phyloP scores from a whole-genome alignment of 768 basidiomycete species.

The Clathrus columnatus region DNA sequence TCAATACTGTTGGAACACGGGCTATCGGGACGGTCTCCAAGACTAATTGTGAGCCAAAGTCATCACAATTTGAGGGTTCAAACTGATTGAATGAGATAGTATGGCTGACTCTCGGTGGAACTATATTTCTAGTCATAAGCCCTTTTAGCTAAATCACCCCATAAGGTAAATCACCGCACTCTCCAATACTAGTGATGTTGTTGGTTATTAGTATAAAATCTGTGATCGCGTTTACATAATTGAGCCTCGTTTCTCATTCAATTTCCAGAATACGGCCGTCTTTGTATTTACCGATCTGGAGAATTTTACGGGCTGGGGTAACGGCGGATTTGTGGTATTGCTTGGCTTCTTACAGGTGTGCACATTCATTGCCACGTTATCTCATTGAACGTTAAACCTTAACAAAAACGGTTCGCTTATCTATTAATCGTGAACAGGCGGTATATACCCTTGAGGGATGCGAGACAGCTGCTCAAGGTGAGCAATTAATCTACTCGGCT shows the following conservation, averaged over 20 bases:
- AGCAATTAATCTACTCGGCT: neutral
- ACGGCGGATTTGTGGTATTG: conserved; percentile 46
- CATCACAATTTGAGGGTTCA: neutral
- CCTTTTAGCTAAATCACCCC: conserved; percentile 46
- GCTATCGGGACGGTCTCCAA: conserved; percentile 33
- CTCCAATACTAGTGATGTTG: neutral
- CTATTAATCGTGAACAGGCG: conserved; percentile 23
- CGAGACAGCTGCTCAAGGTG: conserved; percentile 50
- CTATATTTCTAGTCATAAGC: conserved; percentile 48
- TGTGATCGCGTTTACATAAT: too few species aligned
- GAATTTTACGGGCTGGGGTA: conserved; percentile 50
- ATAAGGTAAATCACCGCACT: conserved; percentile 29
- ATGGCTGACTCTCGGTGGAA: conserved; percentile 56
- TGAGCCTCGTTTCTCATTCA: neutral
- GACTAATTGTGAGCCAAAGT: neutral
- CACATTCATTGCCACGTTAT: neutral
- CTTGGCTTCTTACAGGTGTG: conserved; percentile 45
- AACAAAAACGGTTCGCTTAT: neutral
- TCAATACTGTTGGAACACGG: conserved; percentile 50
- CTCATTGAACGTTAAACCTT: neutral
- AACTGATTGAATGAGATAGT: conserved; percentile 17
- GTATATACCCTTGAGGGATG: conserved; percentile 56
- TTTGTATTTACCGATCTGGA: conserved; percentile 52
- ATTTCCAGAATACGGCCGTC: conserved; percentile 36
- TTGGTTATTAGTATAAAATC: neutral